A percentile compares a stretch with the other conserved stretches of the same genome.
Evolutionary conservation across 306 rosid genomes (phyloP).

Genomic region (Cicer arietinum): DNA sequence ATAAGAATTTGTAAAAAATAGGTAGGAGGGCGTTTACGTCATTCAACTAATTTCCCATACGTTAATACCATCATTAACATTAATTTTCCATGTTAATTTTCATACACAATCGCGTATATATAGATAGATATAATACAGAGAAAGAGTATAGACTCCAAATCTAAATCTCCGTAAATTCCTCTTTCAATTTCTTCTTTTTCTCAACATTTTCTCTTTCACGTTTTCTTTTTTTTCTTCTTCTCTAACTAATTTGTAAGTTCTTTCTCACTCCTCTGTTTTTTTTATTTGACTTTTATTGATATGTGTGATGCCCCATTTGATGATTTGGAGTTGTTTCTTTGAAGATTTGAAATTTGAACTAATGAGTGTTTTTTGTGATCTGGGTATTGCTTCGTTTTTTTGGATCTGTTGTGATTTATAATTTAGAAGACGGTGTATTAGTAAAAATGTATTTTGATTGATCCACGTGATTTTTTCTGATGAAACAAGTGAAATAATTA

Average conservation of each 20-base stretch:
- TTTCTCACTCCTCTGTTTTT: slow-evolving; percentile 4
- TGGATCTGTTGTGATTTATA: slow-evolving; percentile 55
- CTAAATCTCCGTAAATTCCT: slow-evolving; percentile 30
- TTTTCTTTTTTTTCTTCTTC: slow-evolving; percentile 29
- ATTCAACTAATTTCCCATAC: no score
- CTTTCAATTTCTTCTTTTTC: slow-evolving; percentile 12
- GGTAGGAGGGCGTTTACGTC: no score
- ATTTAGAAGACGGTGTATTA: not conserved
- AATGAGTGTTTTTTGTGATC: slow-evolving; percentile 39
- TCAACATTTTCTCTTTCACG: slow-evolving; percentile 6
- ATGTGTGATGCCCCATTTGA: slow-evolving; percentile 19
- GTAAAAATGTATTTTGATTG: slow-evolving; percentile 43
- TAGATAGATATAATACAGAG: not conserved
- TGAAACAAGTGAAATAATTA: slow-evolving; percentile 33
- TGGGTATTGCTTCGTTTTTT: slow-evolving; percentile 42
- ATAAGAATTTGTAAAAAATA: no score
- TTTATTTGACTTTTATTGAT: not conserved
- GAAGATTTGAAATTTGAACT: slow-evolving; percentile 39
- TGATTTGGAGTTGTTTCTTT: not conserved
- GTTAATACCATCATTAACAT: not conserved
- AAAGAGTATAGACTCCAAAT: slow-evolving; percentile 40
- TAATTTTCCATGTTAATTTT: not conserved
- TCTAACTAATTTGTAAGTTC: slow-evolving; percentile 45
- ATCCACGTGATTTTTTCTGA: slow-evolving; percentile 41
- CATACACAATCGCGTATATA: slow-evolving; percentile 14